Evolutionary conservation across 345 rosid genomes (phyloP), one percentile per base, ranked within the genome.

Genomic region (Hirschfeldia incana): DNA sequence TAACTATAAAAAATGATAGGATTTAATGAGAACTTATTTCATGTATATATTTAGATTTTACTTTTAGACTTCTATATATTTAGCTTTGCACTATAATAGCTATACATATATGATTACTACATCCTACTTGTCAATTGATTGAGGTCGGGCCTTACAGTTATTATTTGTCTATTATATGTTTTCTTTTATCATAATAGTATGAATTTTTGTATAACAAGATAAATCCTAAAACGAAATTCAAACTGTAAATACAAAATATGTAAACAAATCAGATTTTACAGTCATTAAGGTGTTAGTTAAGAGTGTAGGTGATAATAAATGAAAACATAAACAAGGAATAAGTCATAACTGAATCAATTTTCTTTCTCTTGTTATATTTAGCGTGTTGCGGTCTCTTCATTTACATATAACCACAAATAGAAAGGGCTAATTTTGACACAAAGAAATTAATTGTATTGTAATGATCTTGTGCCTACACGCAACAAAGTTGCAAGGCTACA

Each of bases 321-420:
- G 55, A 67, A 59, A 53, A 53, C 27, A 63, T 58, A 72, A 57
- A 78, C 63, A 10, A 30, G 37, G 77, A 72, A 32, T 58, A 57
- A 73, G 82, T 78, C 64, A 66, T 72, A 66, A 17, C 10, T 59
- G 2, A 44, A 59, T 59, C 42, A 66, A 44, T 42, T 44, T 72
- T 32, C 37, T 30, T 8, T 32, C 55, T 32, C 49, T 28, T 44
- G 27, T 49, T 58, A 13, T 32, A 57, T 72, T 30, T 72, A 39
- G 67, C 73, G 44, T 53, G 17, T 53, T 13, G 30, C 21, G 44
- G 28, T 42, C 58, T 73, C 39, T 59, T 33, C 62, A 72, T 58
- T 32, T 72, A 65, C 66, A 65, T 70, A 11, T 39, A n/a, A 5
- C 72, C 61, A 42, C 61, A 57, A 12, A 78, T 30, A 21, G 57